Conservation (phyloP, 306 rosid species). For the Prunus mira region DNA sequence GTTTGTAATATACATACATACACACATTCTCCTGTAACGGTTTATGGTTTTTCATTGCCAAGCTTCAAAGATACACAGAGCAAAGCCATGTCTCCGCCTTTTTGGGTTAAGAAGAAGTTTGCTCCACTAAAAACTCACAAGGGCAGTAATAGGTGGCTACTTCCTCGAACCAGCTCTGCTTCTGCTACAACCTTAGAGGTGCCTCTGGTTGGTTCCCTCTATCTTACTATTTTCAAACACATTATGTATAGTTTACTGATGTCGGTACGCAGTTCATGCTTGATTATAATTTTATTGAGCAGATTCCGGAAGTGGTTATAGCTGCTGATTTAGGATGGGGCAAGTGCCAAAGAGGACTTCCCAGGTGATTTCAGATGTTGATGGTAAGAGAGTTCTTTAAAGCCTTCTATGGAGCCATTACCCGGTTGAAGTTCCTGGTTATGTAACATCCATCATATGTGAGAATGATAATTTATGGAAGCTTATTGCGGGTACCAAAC, state of each 20-base stretch:
- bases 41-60: neutral
- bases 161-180: neutral
- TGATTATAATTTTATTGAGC: too few relatives aligned
- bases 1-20: neutral
- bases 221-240: neutral
- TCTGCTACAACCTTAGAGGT: neutral
- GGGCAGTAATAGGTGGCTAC: neutral
- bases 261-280: neutral
- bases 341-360: neutral
- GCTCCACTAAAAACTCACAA: neutral
- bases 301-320: conserved; percentile 3
- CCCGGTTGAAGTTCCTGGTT: too few relatives aligned
- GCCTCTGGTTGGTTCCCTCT: conserved; percentile 11
- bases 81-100: conserved; percentile 16
- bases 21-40: neutral
- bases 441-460: too few relatives aligned
- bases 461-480: too few relatives aligned
- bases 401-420: neutral
- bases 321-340: conserved; percentile 11
- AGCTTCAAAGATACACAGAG: neutral
- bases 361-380: conserved; percentile 9
- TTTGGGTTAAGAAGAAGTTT: conserved; percentile 19
- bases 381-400: conserved; percentile 5
- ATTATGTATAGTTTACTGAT: too few relatives aligned
- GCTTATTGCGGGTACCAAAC: neutral